Conservation (phyloP, 148 eudicot genomes). For the Nepenthes gracilis region DNA sequence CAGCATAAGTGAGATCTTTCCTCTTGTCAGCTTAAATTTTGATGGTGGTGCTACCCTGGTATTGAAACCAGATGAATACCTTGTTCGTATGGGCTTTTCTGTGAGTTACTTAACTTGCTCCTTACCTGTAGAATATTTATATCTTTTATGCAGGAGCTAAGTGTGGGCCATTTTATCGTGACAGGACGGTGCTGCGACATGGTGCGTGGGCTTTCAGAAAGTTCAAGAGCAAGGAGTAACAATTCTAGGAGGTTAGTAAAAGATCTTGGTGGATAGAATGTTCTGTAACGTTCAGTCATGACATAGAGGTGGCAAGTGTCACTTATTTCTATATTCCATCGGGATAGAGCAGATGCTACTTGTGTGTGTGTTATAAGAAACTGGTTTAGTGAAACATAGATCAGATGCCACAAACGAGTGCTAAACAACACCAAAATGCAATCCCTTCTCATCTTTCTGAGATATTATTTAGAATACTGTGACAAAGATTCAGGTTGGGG, state of each 20-base stretch:
- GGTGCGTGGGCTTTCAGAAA: slow-evolving; percentile 95
- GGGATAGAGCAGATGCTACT: no score
- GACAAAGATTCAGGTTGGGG: no score
- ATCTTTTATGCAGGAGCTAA: slow-evolving; percentile 1
- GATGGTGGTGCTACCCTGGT: slow-evolving; percentile 83
- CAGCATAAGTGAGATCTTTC: slow-evolving; percentile 65
- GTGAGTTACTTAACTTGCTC: slow-evolving; percentile 40
- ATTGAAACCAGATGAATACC: slow-evolving; percentile 77
- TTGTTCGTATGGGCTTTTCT: slow-evolving; percentile 53
- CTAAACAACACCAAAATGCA: no score
- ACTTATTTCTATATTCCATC: no score
- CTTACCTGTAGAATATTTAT: neutral
- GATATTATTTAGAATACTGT: no score
- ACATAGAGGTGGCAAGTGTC: no score
- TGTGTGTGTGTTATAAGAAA: no score
- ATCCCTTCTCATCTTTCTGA: no score
- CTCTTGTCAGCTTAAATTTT: slow-evolving; percentile 72
- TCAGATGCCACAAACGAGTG: no score
- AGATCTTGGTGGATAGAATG: neutral
- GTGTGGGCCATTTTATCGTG: slow-evolving; percentile 2
- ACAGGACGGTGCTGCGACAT: slow-evolving; percentile 82
- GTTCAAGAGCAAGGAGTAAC: slow-evolving; percentile 58
- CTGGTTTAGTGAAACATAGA: no score
- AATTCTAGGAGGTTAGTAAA: slow-evolving; percentile 76
- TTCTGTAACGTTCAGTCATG: neutral